phyloP scores from a whole-genome alignment of 2,329 filamentous ascomycete species.

The Fusarium sp. region DNA sequence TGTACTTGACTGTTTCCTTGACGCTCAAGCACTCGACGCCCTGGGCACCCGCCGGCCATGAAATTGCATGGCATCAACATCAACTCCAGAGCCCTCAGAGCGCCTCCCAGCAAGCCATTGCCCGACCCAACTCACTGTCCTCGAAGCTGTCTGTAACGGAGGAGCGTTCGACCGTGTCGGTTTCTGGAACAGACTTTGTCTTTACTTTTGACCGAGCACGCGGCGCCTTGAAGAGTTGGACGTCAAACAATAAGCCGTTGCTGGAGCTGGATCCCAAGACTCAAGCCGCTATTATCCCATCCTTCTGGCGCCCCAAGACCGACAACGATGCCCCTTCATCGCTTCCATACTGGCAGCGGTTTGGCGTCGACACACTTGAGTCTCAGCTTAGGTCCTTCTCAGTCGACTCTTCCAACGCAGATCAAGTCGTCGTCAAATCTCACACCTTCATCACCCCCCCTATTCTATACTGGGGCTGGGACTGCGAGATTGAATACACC shows the following conservation, averaged over 20 bases:
- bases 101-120: neutral
- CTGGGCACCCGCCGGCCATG: constrained; percentile 64
- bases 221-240: constrained; percentile 56
- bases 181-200: constrained; percentile 45
- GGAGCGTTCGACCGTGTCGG: constrained; percentile 2
- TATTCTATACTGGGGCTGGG: constrained; percentile 67
- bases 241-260: constrained; percentile 46
- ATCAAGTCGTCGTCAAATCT: constrained; percentile 62
- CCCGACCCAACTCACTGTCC: constrained; percentile 14
- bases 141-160: constrained; percentile 38
- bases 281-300: constrained; percentile 52
- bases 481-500: constrained; percentile 60
- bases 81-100: constrained; percentile 45
- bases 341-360: constrained; percentile 65
- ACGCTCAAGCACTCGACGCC: constrained; percentile 52
- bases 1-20: constrained; percentile 58
- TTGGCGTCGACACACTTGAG: constrained; percentile 58
- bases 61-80: constrained; percentile 64
- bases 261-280: constrained; percentile 50
- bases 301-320: constrained; percentile 71
- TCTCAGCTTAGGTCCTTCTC: constrained; percentile 57
- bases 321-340: constrained; percentile 69
- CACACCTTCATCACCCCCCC: constrained; percentile 65
- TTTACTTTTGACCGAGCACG: constrained; percentile 57
- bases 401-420: constrained; percentile 50